Evolutionary conservation across 2,329 filamentous ascomycete species (phyloP).

Genomic region (Claviceps fusiformis): DNA sequence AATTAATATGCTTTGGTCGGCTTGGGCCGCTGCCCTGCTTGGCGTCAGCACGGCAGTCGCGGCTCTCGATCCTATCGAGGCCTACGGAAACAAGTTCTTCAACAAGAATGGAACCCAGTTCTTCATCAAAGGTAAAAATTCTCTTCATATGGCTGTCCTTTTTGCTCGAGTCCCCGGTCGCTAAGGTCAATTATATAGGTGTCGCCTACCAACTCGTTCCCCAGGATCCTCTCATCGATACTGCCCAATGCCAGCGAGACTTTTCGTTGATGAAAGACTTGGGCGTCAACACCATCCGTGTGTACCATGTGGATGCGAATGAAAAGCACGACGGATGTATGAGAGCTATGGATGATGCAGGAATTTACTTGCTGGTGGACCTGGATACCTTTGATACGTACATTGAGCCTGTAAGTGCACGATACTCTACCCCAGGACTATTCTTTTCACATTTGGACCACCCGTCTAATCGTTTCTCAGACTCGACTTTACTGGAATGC

Average conservation of each 20-base stretch:
- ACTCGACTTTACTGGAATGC: slow-evolving; percentile 55
- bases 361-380: slow-evolving; percentile 76
- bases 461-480: slow-evolving; percentile 19
- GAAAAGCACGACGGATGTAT: slow-evolving; percentile 69
- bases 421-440: background rate
- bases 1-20: slow-evolving; percentile 25
- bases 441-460: background rate
- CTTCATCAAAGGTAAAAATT: slow-evolving; percentile 58
- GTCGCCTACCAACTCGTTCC: slow-evolving; percentile 54
- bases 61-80: slow-evolving; percentile 35
- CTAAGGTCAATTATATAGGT: slow-evolving; percentile 30
- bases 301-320: slow-evolving; percentile 70
- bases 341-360: slow-evolving; percentile 61
- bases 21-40: slow-evolving; percentile 20
- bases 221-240: slow-evolving; percentile 63
- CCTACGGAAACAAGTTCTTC: slow-evolving; percentile 74
- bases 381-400: slow-evolving; percentile 63
- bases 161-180: background rate
- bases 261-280: slow-evolving; percentile 64
- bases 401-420: slow-evolving; percentile 42
- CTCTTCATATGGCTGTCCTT: background rate
- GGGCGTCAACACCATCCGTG: slow-evolving; percentile 71
- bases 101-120: slow-evolving; percentile 67
- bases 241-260: slow-evolving; percentile 64
- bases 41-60: slow-evolving; percentile 19